Base-by-base conservation (phyloP, 164 flowering plant species). In the Annona cherimola region DNA sequence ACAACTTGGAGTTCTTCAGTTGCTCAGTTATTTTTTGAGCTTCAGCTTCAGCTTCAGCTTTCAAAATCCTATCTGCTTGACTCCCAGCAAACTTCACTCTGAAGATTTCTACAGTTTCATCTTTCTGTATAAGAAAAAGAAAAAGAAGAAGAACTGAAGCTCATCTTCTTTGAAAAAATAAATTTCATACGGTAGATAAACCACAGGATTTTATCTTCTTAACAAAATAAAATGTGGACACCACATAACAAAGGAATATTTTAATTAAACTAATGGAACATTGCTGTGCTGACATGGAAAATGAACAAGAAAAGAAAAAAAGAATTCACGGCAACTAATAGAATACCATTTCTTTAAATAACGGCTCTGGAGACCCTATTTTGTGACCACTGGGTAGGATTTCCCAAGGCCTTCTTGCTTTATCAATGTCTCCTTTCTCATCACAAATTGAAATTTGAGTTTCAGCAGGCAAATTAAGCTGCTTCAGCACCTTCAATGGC, bases 61-160 rank as follows among this genome's bases (percentile, higher is more conserved):
- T 85, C 75, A 68, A 81, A 69, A 78, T 79, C 77, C 98, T 85
- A 68, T 94, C 97, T 70, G 93, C 90, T 76, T 94, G 98, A 81
- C 95, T 94, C 76, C 99, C 99, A 67, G 97, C 89, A 86, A 87
- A 94, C 77, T 82, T 89, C 59, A 75, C 67, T 72, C 90, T 84
- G 69, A 68, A 84, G 60, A 61, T 67, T 55, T 85, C 82, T 3
- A 92, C 89, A 59, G 88, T 87, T 19, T 94, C 93, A 78, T 89
- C 90, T 85, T 82, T 85, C 99, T 92, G 87, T 61, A 69, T 50
- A 50, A 9, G 3, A 16, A 50, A 9, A 9, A 5, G 3, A 50
- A 50, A 5, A 50, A 50, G 14, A 5, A 12, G 14, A 50, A 5
- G 14, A 50, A 11, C 9, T 5, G 2, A 1, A 5, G 9, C 57